Base-by-base conservation (phyloP, 2,329 filamentous ascomycete species). In the Colletotrichum sp. region DNA sequence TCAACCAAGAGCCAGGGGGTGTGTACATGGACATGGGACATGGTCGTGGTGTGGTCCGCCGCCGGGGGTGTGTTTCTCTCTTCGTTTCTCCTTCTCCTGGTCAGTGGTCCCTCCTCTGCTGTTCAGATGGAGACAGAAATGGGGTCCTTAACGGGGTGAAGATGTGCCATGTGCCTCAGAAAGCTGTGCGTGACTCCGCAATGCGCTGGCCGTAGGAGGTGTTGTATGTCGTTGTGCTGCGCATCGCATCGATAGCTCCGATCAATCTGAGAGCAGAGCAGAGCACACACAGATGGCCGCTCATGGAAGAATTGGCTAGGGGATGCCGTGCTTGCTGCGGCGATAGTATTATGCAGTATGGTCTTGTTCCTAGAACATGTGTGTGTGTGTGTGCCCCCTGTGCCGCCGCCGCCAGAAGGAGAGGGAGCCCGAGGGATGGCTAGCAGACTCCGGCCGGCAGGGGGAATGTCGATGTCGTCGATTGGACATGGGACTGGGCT, bases 381-480 rank as follows among this genome's bases (percentile, higher is more conserved):
- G 39, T 39, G 36, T 48, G 39, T 48, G 43, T 52, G 43, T 21
- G 39, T n/a, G 39, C 18, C 43, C 43, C 43, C 43, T 52, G 43
- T 52, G n/a, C 43, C n/a, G 43, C 34, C 13, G 61, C 32, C 5
- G n/a, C 28, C 32, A 64, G 26, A 67, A 67, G 30, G 30, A 64
- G 28, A 57, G 39, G 36, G 67, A 74, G 66, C 28, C 18, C 16
- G 59, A 61, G 59, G 28, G 59, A 32, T 30, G 32, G 59, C 26
- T 32, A 60, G 26, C 65, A 63, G 36, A 28, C 43, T 57, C 64
- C 52, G 36, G 70, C 70, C 73, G 64, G 70, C 73, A 65, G 59
- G 64, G 73, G 64, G 70, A 64, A 75, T 73, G 73, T 36, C 70
- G 18, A 75, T 73, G 64, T 75, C 70, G 73, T 73, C 73, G 69